These are phyloP conservation scores for Paramarasmius palmivorus DNA, from an alignment of 1,284 basidiomycete species.

Conservation along the genomic window DNA sequence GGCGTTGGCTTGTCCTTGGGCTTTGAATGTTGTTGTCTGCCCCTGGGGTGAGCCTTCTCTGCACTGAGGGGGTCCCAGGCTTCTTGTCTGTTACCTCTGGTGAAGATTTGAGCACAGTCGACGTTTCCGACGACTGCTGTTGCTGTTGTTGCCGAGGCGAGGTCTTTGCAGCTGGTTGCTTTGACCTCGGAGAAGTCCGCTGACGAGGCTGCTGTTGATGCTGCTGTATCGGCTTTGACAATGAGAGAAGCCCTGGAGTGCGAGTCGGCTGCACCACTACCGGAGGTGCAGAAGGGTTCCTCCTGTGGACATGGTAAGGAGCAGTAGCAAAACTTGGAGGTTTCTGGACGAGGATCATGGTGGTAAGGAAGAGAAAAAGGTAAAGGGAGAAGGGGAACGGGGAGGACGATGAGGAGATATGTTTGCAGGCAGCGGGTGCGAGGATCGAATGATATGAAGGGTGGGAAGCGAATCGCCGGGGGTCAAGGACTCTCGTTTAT, in stretches of 20 bases:
- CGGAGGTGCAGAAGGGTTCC: slow-evolving; percentile 68
- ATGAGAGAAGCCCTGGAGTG: slow-evolving; percentile 67
- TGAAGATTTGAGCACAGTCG: slow-evolving; percentile 8
- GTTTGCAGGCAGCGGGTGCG: too few relatives aligned
- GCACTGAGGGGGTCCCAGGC: not conserved
- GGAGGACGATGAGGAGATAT: not conserved
- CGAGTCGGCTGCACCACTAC: slow-evolving; percentile 69
- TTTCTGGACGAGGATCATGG: slow-evolving; percentile 68
- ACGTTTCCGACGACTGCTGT: not conserved
- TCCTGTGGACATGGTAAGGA: slow-evolving; percentile 42
- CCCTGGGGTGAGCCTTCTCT: slow-evolving; percentile 5
- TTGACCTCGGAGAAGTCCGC: slow-evolving; percentile 28
- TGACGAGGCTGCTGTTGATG: slow-evolving; percentile 31
- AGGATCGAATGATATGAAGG: too few relatives aligned
- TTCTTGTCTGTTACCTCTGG: slow-evolving; percentile 13
- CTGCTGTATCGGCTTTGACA: slow-evolving; percentile 56
- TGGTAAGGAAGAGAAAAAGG: slow-evolving; percentile 2
- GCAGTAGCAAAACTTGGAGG: slow-evolving; percentile 38
- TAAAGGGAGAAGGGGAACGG: not conserved
- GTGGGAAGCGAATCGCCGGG: too few relatives aligned
- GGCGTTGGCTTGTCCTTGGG: slow-evolving; percentile 27
- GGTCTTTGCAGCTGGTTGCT: slow-evolving; percentile 27
- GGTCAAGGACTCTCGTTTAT: too few relatives aligned
- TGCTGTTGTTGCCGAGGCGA: slow-evolving; percentile 22
- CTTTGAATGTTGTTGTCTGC: slow-evolving; percentile 13